Evolutionary conservation across 73 alveolate species (phyloP), one percentile per base, ranked within the genome.

Genomic region (Symbiodinium pilosum): DNA sequence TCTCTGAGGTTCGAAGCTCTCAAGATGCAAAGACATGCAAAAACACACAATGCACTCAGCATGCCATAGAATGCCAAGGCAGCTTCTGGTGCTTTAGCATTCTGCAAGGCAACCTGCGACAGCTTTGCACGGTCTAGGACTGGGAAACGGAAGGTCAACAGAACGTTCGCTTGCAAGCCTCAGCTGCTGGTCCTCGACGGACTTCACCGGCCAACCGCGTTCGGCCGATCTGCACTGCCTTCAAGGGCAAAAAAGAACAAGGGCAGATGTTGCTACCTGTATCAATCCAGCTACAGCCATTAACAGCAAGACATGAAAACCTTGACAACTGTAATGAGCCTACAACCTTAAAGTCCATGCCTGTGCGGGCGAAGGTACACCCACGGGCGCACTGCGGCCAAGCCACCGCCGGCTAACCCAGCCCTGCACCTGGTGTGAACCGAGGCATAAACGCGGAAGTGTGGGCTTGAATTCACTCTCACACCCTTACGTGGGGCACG

Each of bases 401-500:
- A 89, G 84, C 96, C 96, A 89, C 75, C 77, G 71, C n/a, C 95
- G 87, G 54, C 87, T 26, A 43, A 89, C 39, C 44, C 21, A 41
- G 77, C 96, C 96, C 77, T 89, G 52, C 41, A 44, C 96, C 96
- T 89, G 95, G 94, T 77, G n/a, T n/a, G n/a, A n/a, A n/a, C 14
- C 64, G 24, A n/a, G 6, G 12, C 86, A 24, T 47, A 69, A 21
- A 7, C 9, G n/a, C 84, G 84, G 41, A 30, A 24, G 75, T 54
- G 75, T 24, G 75, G 24, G 24, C 14, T 24, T 54, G 14, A 18
- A 14, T 14, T 54, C 14, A 24, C 14, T 39, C 21, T 68, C n/a
- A 68, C 41, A 7, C 8, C 86, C 86, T 75, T 12, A 52, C 20
- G 28, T 52, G 28, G 28, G 69, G 69, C 20, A 20, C 28, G 28